These are phyloP conservation scores for Apiospora pterosperma DNA, from an alignment of 2,329 filamentous ascomycete species.

Conservation along the genomic window DNA sequence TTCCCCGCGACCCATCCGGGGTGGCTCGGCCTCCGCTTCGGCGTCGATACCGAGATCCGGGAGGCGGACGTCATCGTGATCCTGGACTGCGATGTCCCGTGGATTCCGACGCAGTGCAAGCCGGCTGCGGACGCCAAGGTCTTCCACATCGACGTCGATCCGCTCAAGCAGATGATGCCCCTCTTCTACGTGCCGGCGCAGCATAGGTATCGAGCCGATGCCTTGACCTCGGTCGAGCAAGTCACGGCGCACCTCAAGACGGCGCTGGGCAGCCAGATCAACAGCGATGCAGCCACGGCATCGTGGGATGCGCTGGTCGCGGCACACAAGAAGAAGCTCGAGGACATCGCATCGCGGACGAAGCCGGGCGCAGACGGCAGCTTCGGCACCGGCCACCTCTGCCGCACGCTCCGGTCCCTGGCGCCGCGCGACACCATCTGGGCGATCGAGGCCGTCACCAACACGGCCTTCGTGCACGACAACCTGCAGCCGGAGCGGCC, in stretches of 20 bases:
- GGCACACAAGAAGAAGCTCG: slow-evolving; percentile 56
- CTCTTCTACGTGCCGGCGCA: slow-evolving; percentile 68
- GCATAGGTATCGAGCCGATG: slow-evolving; percentile 65
- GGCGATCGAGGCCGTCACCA: slow-evolving; percentile 72
- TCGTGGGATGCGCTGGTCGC: slow-evolving; percentile 54
- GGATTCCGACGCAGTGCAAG: slow-evolving; percentile 76
- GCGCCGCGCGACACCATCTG: slow-evolving; percentile 59
- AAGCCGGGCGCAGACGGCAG: slow-evolving; percentile 59
- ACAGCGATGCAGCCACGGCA: slow-evolving; percentile 29
- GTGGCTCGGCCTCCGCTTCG: slow-evolving; percentile 70
- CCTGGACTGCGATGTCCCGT: slow-evolving; percentile 86
- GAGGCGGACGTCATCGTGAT: slow-evolving; percentile 82
- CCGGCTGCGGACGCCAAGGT: slow-evolving; percentile 50
- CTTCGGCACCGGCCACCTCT: slow-evolving; percentile 51
- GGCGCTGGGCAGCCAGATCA: slow-evolving; percentile 36
- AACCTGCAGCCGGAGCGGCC: slow-evolving; percentile 59
- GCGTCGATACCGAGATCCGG: slow-evolving; percentile 68
- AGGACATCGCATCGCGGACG: slow-evolving; percentile 53
- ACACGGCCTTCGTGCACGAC: slow-evolving; percentile 63
- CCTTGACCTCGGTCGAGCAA: slow-evolving; percentile 63
- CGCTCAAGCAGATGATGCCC: slow-evolving; percentile 69
- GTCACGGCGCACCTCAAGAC: slow-evolving; percentile 51
- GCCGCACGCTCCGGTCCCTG: slow-evolving; percentile 29
- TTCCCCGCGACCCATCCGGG: slow-evolving; percentile 69
- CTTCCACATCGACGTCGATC: slow-evolving; percentile 64